These are phyloP conservation scores for Boletus smithii DNA, from an alignment of 1,284 basidiomycete genomes.

Conservation along the genomic window DNA sequence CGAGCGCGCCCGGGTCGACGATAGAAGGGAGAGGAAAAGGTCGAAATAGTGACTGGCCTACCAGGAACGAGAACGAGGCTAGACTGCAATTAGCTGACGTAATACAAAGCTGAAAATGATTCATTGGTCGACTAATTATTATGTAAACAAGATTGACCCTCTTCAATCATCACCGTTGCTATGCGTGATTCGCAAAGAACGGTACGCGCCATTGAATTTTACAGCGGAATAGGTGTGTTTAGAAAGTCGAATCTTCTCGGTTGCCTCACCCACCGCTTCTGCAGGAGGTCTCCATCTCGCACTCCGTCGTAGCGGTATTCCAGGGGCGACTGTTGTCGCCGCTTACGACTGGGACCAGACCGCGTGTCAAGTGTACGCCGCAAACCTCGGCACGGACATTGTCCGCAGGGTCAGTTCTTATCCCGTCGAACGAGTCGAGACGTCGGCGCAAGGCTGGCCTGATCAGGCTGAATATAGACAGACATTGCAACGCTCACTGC, in stretches of 20 bases:
- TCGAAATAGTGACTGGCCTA: not conserved
- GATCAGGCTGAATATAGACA: slow-evolving; percentile 39
- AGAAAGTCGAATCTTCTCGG: slow-evolving; percentile 8
- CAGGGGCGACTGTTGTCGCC: slow-evolving; percentile 43
- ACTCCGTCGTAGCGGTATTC: slow-evolving; percentile 48
- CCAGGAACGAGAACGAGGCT: slow-evolving; percentile 20
- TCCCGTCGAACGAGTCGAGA: not conserved
- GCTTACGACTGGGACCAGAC: slow-evolving; percentile 78
- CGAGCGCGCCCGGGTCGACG: not conserved
- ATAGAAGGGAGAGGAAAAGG: slow-evolving; percentile 8
- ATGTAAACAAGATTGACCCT: too few relatives aligned
- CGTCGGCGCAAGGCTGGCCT: not conserved
- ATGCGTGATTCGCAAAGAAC: slow-evolving; percentile 19
- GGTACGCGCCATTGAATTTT: slow-evolving; percentile 66
- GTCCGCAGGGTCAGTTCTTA: slow-evolving; percentile 46
- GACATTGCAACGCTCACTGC: slow-evolving; percentile 62
- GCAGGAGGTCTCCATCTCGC: slow-evolving; percentile 70
- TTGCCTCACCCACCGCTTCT: slow-evolving; percentile 9
- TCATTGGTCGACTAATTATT: too few relatives aligned
- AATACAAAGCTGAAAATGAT: too few relatives aligned
- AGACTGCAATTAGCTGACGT: slow-evolving; percentile 25
- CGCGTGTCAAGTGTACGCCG: slow-evolving; percentile 62
- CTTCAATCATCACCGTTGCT: too few relatives aligned
- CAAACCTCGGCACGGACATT: slow-evolving; percentile 48
- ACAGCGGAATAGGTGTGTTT: slow-evolving; percentile 65